phyloP scores from a whole-genome alignment of 768 basidiomycete species.

The Amyloporia xantha region DNA sequence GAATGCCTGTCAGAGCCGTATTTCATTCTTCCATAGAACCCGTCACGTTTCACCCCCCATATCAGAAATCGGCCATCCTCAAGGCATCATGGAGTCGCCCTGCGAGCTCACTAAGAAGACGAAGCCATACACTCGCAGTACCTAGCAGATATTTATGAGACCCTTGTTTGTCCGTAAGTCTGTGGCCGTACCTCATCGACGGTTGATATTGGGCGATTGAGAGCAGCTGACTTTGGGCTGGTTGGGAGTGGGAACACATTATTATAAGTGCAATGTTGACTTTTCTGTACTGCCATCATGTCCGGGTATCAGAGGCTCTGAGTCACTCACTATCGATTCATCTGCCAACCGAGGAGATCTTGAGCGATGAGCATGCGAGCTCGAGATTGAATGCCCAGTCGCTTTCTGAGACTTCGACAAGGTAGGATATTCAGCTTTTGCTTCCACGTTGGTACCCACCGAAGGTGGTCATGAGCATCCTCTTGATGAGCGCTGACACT shows the following conservation, averaged over 20 bases:
- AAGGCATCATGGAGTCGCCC: conserved; percentile 27
- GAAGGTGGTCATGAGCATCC: conserved; percentile 32
- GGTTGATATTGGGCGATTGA: conserved; percentile 21
- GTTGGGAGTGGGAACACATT: conserved; percentile 18
- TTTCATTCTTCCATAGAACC: conserved; percentile 8
- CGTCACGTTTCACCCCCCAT: conserved; percentile 58
- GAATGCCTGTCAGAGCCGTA: too few relatives aligned
- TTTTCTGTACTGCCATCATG: conserved; percentile 9
- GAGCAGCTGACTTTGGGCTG: conserved; percentile 23
- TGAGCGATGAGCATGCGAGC: conserved; percentile 11
- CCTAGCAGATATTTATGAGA: conserved; percentile 18
- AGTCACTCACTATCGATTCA: conserved; percentile 19
- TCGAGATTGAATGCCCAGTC: too few relatives aligned
- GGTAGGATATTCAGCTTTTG: conserved; percentile 6
- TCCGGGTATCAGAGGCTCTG: conserved; percentile 10
- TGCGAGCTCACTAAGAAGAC: too few relatives aligned
- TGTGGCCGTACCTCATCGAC: conserved; percentile 13
- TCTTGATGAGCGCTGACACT: conserved; percentile 28
- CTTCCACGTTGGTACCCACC: conserved; percentile 11
- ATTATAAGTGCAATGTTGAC: conserved; percentile 8
- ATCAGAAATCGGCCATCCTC: conserved; percentile 59
- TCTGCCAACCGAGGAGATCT: conserved; percentile 22
- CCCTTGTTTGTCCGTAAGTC: conserved; percentile 17
- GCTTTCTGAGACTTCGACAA: not conserved
- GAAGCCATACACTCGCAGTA: conserved; percentile 3